Percentiles rank a stretch among this genome's conserved stretches.
Conservation (phyloP, 2,329 filamentous ascomycete genomes). For the Dactylellina parvicollis region DNA sequence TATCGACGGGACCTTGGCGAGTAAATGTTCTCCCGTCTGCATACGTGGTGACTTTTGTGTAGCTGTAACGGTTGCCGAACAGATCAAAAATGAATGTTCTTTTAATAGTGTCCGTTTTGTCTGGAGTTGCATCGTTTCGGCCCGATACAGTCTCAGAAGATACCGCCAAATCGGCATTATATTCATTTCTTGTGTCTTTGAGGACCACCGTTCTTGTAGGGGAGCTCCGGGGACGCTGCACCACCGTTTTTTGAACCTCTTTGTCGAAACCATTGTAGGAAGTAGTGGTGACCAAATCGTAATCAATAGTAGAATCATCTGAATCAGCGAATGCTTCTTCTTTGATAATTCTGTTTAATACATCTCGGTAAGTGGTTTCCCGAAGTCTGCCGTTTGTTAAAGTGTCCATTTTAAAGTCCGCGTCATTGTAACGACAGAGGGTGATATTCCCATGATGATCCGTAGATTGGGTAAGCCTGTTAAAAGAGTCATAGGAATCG, state of each 20-base stretch:
- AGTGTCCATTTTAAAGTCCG: background rate
- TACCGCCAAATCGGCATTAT: background rate
- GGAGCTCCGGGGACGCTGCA: background rate
- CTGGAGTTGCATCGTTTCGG: too few relatives aligned
- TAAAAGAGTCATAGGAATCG: conserved; percentile 7
- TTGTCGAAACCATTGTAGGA: conserved; percentile 6
- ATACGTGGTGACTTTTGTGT: background rate
- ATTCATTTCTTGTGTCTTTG: background rate
- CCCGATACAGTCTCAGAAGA: too few relatives aligned
- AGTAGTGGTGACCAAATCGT: background rate
- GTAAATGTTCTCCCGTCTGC: background rate
- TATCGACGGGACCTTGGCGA: background rate
- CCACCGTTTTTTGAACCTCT: background rate
- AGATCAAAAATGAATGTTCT: background rate
- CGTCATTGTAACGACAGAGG: background rate
- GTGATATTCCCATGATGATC: conserved; percentile 10
- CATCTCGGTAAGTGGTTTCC: background rate
- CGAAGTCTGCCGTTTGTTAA: background rate
- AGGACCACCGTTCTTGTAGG: background rate
- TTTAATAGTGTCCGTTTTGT: background rate
- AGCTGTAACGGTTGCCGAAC: background rate
- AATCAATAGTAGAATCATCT: background rate
- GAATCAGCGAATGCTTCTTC: background rate
- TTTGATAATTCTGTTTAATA: background rate
- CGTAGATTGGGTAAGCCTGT: background rate